These are phyloP conservation scores for Myxozyma mucilagina DNA, from an alignment of 805 yeast species.

Conservation along the genomic window DNA sequence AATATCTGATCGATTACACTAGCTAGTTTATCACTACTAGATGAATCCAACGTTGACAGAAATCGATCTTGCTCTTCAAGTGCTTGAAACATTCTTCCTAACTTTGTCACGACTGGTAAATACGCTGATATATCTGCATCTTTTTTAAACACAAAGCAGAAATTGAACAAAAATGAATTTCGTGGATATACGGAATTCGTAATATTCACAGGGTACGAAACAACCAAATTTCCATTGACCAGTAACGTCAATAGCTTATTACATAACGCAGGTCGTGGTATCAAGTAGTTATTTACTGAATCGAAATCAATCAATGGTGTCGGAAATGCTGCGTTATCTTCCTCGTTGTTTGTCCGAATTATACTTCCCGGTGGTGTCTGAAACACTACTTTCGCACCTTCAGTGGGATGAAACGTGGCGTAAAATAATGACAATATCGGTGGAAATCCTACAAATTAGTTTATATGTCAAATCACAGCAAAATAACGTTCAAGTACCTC, in stretches of 20 bases:
- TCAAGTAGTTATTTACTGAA: conserved; percentile 81
- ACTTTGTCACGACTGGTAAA: conserved; percentile 77
- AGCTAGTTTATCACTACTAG: conserved; percentile 44
- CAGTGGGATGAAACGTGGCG: conserved; percentile 91
- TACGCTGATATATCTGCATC: conserved; percentile 80
- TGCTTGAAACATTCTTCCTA: conserved; percentile 83
- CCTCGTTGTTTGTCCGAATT: conserved; percentile 22
- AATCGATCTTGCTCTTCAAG: conserved; percentile 85
- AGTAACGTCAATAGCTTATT: conserved; percentile 75
- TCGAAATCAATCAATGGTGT: conserved; percentile 71
- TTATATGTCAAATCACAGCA: background rate
- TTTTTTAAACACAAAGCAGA: conserved; percentile 86
- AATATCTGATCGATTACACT: conserved; percentile 84
- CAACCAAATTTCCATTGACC: conserved; percentile 65
- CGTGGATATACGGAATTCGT: conserved; percentile 75
- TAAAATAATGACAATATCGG: conserved; percentile 89
- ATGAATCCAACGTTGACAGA: conserved; percentile 48
- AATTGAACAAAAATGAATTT: conserved; percentile 88
- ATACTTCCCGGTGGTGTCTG: conserved; percentile 82
- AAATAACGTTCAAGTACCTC: conserved; percentile 1
- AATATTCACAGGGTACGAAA: conserved; percentile 88
- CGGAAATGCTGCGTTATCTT: conserved; percentile 28
- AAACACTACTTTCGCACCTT: conserved; percentile 87
- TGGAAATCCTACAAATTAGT: conserved; percentile 57
- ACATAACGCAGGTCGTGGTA: conserved; percentile 91